Evolutionary conservation across 257 asterid genomes (phyloP), one percentile per base, ranked within the genome.

Genomic region (Pogostemon cablin): DNA sequence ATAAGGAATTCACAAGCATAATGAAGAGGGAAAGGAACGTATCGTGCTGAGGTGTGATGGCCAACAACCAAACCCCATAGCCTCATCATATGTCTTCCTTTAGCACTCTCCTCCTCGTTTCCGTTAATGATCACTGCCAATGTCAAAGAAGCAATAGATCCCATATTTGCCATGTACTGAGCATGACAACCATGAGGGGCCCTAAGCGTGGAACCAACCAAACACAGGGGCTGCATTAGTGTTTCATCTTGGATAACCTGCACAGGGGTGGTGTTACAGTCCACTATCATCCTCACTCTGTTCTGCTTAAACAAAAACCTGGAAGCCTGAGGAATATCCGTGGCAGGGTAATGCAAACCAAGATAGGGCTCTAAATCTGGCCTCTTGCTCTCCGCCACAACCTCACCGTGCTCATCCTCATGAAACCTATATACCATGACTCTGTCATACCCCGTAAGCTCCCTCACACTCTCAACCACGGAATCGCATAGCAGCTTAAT

Each of bases 21-120:
- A 34, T 88, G 84, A 44, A 86, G 88, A 0, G 91, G 88, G 69
- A 83, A 86, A 12, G 88, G 86, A 8, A 77, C 44, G 58, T 74
- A 83, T n/a, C 88, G 67, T 2, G 91, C 75, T 10, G 85, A 78
- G 9, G 88, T 75, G 74, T 86, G 88, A 69, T 86, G 91, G 46
- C 91, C 81, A 6, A 86, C 87, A 6, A 86, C 91, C 82, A 86
- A 73, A 1, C 91, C 91, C 91, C 88, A 86, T 40, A 86, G 75
- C 82, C 78, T 80, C 85, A 66, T 79, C 5, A 84, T 50, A 39
- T 75, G 76, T 12, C 87, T 68, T 11, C 89, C 84, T 72, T 76
- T 80, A 37, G 10, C 72, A 55, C 77, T 77, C 15, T 82, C 83
- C 65, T 80, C 85, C 60, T 80, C 82, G 43, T 55, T 76, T 9